Evolutionary conservation across 1,284 basidiomycete genomes (phyloP), one percentile per base, ranked within the genome.

Genomic region (Ceratobasidium sp.): DNA sequence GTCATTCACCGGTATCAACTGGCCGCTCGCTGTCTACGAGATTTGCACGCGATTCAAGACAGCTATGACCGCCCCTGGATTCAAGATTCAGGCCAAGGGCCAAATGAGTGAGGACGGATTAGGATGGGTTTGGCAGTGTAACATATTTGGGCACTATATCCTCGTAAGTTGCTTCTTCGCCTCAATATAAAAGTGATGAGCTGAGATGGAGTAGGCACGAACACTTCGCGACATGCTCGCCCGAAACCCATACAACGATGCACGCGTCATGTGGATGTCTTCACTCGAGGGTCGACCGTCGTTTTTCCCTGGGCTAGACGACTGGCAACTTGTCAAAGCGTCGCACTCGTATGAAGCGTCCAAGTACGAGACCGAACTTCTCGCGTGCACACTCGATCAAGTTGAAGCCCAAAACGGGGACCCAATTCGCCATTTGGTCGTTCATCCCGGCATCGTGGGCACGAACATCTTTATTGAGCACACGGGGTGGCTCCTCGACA

Each of bases 111-210:
- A 81, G 20, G 92, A 95, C 69, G 86, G 89, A 22, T 78, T 94
- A 0, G 94, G 94, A 0, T 87, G 83, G 81, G 85, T 90, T 7
- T 96, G 92, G 91, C 91, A 94, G 75, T 89, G 87, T 68, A 96
- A 96, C 74, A 82, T 94, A 25, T 91, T 96, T 68, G 88, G 90
- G 0, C 91, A 93, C 75, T 96, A 91, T 75, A 82, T 86, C 42
- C 78, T 96, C 74, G 93, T 94, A 74, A 71, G 91, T 83, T 13
- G 29, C 40, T 57, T 8, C n/a, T 13, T 29, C 38, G 56, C 22
- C 6, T 27, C 15, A 45, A 17, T 40, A 8, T 7, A 17, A 40
- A 17, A 40, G 17, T 7, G 8, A 8, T 12, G 27, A 43, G n/a
- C 13, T 40, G 13, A 7, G 7, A 32, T 35, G 8, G n/a, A 20